Evolutionary conservation across 176 grass and related monocot species (phyloP).

Genomic region (Cocos nucifera): DNA sequence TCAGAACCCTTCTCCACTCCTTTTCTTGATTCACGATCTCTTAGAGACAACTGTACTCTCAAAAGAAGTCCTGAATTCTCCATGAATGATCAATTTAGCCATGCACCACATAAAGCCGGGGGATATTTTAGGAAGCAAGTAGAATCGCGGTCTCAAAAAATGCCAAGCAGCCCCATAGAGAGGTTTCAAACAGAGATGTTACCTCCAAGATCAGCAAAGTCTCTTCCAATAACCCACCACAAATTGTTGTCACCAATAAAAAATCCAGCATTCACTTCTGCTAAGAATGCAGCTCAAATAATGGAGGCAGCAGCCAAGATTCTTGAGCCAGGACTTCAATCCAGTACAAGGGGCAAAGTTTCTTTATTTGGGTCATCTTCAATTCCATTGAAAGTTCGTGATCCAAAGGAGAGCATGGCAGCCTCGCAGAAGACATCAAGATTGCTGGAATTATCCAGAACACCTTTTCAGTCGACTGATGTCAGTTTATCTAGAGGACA

Average conservation of each 20-base stretch:
- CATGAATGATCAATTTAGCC: conserved; percentile 27
- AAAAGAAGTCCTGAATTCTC: conserved; percentile 47
- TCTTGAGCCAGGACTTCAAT: conserved; percentile 53
- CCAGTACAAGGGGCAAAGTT: conserved; percentile 47
- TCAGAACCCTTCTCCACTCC: conserved; percentile 68
- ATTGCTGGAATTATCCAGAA: conserved; percentile 37
- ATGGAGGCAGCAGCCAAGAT: conserved; percentile 85
- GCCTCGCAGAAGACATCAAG: conserved; percentile 29
- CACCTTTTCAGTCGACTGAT: conserved; percentile 29
- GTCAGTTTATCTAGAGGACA: conserved; percentile 27
- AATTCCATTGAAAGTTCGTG: conserved; percentile 36
- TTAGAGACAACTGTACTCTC: conserved; percentile 39
- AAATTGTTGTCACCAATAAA: conserved; percentile 72
- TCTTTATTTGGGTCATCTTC: conserved; percentile 46
- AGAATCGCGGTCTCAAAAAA: conserved; percentile 57
- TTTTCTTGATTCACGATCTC: conserved; percentile 42
- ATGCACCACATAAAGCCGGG: conserved; percentile 29
- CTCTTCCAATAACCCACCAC: conserved; percentile 38
- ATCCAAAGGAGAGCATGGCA: conserved; percentile 32
- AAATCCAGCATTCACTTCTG: conserved; percentile 55
- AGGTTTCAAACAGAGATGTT: conserved; percentile 69
- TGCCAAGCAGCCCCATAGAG: conserved; percentile 73
- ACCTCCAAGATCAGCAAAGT: conserved; percentile 43
- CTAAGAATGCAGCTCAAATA: conserved; percentile 62
- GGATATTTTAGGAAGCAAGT: conserved; percentile 50